phyloP scores from a whole-genome alignment of 1,139 yeast species.

The Taphrina sp. region DNA sequence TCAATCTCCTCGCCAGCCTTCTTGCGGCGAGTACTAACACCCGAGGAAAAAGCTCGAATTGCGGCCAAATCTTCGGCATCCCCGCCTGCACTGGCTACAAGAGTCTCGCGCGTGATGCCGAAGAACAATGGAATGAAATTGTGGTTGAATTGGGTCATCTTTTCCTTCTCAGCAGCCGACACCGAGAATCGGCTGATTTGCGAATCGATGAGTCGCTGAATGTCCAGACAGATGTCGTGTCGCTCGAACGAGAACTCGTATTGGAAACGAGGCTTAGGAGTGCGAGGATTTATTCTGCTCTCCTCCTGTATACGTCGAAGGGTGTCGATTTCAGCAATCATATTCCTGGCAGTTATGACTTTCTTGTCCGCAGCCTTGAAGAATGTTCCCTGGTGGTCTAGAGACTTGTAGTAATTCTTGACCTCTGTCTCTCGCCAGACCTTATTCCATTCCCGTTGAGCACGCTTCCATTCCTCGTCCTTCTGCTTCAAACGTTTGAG shows the following conservation, averaged over 20 bases:
- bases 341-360: constrained; percentile 79
- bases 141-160: constrained; percentile 67
- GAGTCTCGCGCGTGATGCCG: constrained; percentile 46
- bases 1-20: constrained; percentile 29
- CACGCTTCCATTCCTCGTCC: constrained; percentile 98
- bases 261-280: constrained; percentile 77
- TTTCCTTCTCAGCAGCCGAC: constrained; percentile 77
- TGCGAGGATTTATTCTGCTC: constrained; percentile 77
- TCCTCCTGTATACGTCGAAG: constrained; percentile 83
- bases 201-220: constrained; percentile 64
- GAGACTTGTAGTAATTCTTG: constrained; percentile 84
- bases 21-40: constrained; percentile 29
- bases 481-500: constrained; percentile 89
- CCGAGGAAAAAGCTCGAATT: constrained; percentile 12
- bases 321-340: constrained; percentile 87
- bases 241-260: constrained; percentile 67
- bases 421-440: constrained; percentile 99
- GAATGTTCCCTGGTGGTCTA: constrained; percentile 92
- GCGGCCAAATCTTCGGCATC: constrained; percentile 20
- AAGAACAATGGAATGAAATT: constrained; percentile 70
- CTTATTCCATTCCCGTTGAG: constrained; percentile 98
- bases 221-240: constrained; percentile 67
- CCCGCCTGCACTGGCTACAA: constrained; percentile 20
- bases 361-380: constrained; percentile 96
- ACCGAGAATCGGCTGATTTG: constrained; percentile 69